Evolutionary conservation across 2,329 filamentous ascomycete species (phyloP), one percentile per base, ranked within the genome.

Genomic region (Arthrinium phaeospermum): DNA sequence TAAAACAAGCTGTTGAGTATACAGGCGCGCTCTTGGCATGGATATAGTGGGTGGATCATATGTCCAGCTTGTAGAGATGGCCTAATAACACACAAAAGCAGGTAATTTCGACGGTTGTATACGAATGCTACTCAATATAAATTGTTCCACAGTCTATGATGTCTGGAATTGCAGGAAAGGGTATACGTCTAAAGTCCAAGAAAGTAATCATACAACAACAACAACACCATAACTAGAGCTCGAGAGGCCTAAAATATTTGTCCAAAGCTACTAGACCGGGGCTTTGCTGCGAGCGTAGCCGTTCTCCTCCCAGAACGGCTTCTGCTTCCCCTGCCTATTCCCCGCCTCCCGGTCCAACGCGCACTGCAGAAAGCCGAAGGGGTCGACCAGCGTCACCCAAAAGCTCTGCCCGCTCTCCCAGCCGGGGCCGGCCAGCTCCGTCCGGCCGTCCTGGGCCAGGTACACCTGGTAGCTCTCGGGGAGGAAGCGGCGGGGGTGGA

Each of bases 401-500:
- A 47, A 74, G 72, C 22, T 71, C 37, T 70, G 81, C 78, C 44
- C 76, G 71, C 75, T 83, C 80, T 78, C 71, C 75, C 79, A 80
- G 1, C 78, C 80, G 2, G 74, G 73, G 0, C 80, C 81, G 27
- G 76, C 72, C 14, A 82, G 73, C 76, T 83, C 82, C 4, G 80
- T 81, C 7, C 77, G 74, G 5, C 83, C 83, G 72, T 86, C 83
- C 67, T 74, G 73, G 1, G 78, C 80, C n/a, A 86, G 78, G 74
- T 83, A 84, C 0, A 83, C 76, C 37, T 78, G 80, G 47, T 79
- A 78, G 70, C 80, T 75, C 47, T 76, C 71, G 0, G 84, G 85
- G 4, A 86, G 75, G 68, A 78, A 84, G 1, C 79, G 77, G 12
- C 83, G 80, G 2, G 84, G 83, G 73, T 85, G 81, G 22, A 79